Base-by-base conservation (phyloP, 257 asterid species). In the Echites panduratus region DNA sequence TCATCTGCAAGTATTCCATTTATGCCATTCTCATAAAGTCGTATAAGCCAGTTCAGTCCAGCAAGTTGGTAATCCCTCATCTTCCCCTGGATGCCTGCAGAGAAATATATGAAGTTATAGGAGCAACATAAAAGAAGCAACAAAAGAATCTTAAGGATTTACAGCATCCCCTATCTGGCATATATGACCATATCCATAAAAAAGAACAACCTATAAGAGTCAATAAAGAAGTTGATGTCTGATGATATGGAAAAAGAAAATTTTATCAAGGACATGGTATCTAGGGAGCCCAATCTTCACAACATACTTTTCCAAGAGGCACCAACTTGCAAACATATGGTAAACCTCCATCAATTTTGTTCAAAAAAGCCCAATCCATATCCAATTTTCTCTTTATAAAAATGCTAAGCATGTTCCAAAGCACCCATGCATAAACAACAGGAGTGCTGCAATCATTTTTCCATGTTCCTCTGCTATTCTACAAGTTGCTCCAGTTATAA, bases 61-160 rank as follows among this genome's bases (percentile, higher is more conserved):
- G 99, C 99, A 77, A 95, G 92, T 75, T 95, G 99, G 85, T 95
- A 95, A 81, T 95, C 99, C 81, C 99, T 88, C 99, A 95, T 95
- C 94, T 95, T 95, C 62, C 99, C 99, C 72, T 95, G 97, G 78
- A 95, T 95, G 78, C 99, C 99, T 95, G 86, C 24, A 29, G 26
- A 48, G 16, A 43, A 14, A 7, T 0, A 4, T 26, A 68, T 2
- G 7, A 17, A 40, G 62, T 69, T 32, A 49, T 19, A 48, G 3
- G 16, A 29, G n/a, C 43, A 3, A 40, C 26, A 49, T 5, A 2
- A 9, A 13, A 49, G 26, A 26, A 68, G 19, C n/a, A 14, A 68
- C 0, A 47, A 48, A 24, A 24, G 26, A 49, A 9, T 27, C 12
- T 49, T 27, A 48, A 45, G 4, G 45, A 5, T 26, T 32, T 45